Evolutionary conservation across 75 land plant genomes (phyloP).

Genomic region (Chamaecyparis obtusa): DNA sequence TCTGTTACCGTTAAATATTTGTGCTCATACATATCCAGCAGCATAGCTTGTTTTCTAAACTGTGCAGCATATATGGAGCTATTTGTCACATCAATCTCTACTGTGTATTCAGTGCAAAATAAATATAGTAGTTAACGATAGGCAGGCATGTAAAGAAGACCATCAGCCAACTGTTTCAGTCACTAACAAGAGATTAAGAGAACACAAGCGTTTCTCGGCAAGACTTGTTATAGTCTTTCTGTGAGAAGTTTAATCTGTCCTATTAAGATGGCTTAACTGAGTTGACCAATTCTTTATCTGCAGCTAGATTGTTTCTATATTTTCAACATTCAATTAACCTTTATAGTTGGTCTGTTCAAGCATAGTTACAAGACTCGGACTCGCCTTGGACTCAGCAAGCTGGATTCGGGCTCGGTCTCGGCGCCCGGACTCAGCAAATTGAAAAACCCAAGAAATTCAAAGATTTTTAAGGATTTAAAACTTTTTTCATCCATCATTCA

Average conservation of each 20-base stretch:
- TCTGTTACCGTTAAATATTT: background rate
- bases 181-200: background rate
- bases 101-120: no score
- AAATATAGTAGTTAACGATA: background rate
- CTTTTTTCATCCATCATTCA: no score
- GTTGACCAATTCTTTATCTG: background rate
- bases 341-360: background rate
- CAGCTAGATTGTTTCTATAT: background rate
- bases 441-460: no score
- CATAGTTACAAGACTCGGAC: no score
- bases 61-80: background rate
- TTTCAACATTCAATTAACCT: background rate
- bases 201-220: background rate
- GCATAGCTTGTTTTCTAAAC: background rate
- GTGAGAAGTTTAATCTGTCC: background rate
- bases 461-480: no score
- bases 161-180: background rate
- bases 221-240: background rate
- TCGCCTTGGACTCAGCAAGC: no score
- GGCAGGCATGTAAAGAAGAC: background rate
- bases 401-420: no score
- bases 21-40: background rate
- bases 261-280: background rate
- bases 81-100: background rate
- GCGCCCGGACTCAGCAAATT: no score